Percentiles rank a stretch among this genome's conserved stretches.
These are phyloP conservation scores for Fusarium sp. DNA, from an alignment of 2,329 filamentous ascomycete species.

Conservation along the genomic window DNA sequence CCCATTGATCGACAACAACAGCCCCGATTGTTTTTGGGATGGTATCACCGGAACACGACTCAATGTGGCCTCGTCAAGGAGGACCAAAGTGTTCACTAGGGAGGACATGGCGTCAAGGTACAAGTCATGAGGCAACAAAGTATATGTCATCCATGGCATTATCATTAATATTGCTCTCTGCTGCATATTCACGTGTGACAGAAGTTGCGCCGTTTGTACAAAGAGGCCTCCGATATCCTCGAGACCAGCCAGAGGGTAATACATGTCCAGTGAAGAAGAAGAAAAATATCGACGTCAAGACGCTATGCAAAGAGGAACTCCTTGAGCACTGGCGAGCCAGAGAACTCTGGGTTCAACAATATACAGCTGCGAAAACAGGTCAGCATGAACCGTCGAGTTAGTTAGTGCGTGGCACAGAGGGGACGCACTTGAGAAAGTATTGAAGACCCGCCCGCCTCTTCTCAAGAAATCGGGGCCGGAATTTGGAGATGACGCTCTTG, in stretches of 20 bases:
- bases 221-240: conserved; percentile 28
- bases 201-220: conserved; percentile 34
- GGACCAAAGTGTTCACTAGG: not conserved
- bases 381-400: conserved; percentile 11
- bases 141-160: conserved; percentile 40
- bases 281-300: conserved; percentile 9
- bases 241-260: conserved; percentile 22
- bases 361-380: conserved; percentile 70
- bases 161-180: conserved; percentile 40
- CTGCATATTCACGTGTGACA: conserved; percentile 28
- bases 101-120: not conserved
- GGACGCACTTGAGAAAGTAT: conserved; percentile 87
- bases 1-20: not conserved
- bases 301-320: conserved; percentile 79
- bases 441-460: conserved; percentile 80
- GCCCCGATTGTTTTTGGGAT: not conserved
- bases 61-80: not conserved
- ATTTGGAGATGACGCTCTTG: conserved; percentile 89
- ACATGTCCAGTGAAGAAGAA: conserved; percentile 38
- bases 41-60: not conserved
- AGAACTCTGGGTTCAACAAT: conserved; percentile 90
- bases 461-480: conserved; percentile 85
- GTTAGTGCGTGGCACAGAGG: not conserved
- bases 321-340: conserved; percentile 86
- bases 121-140: not conserved